Conservation (phyloP, 108 stramenopile species). For the Epithemia pelagica region DNA sequence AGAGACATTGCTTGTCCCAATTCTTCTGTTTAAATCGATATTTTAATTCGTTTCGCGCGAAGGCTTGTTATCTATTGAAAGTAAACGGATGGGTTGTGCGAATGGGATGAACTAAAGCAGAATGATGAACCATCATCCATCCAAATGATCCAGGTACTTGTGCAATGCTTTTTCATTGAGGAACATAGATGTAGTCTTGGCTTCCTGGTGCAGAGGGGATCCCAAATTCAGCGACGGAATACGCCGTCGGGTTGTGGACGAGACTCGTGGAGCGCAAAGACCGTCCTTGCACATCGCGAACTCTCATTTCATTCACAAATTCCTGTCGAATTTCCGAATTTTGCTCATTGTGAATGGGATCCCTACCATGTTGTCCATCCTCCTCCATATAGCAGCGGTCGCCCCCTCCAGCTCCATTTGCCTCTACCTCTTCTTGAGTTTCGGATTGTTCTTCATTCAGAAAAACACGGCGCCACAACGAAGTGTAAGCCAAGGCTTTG, state of each 20-base stretch:
- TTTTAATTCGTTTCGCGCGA: no score
- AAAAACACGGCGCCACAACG: slow-evolving; percentile 4
- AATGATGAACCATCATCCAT: no score
- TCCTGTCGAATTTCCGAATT: background rate
- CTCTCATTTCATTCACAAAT: background rate
- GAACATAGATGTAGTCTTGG: slow-evolving; percentile 6
- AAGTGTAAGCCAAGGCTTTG: background rate
- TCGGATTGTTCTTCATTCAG: background rate
- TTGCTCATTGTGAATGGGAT: background rate
- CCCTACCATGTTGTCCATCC: background rate
- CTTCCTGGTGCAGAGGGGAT: background rate
- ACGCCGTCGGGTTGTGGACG: no score
- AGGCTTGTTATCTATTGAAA: no score
- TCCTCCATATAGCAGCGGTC: background rate
- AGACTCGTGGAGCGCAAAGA: background rate
- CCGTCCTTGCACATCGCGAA: background rate
- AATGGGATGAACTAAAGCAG: no score
- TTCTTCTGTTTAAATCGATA: no score
- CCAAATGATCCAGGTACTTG: no score
- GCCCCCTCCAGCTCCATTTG: background rate
- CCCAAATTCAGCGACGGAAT: background rate
- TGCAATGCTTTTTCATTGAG: slow-evolving; percentile 1
- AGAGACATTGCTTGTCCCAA: no score
- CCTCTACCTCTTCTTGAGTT: slow-evolving; percentile 8
- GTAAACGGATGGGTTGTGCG: no score